Evolutionary conservation across 169 alveolate genomes (phyloP).

Genomic region (Cryptosporidium tyzzeri): DNA sequence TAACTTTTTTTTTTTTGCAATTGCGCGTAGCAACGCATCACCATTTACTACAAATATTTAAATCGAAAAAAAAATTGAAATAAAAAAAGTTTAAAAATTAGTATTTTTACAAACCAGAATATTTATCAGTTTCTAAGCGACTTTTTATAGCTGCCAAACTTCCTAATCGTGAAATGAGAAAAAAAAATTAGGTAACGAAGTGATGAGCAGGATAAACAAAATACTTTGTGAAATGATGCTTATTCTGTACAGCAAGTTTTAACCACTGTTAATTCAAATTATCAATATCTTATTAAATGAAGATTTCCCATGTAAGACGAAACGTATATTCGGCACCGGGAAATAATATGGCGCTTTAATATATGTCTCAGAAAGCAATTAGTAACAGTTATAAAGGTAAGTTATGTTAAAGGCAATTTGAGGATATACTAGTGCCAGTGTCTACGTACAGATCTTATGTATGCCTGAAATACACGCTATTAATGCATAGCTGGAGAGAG

Average conservation of each 20-base stretch:
- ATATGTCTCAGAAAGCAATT: constrained; percentile 37
- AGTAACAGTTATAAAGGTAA: background rate
- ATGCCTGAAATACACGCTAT: constrained; percentile 45
- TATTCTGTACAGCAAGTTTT: background rate
- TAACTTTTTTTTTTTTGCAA: background rate
- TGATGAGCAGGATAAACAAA: background rate
- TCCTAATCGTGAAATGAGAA: background rate
- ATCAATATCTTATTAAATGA: constrained; percentile 2
- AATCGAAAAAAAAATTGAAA: background rate
- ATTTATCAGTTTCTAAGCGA: background rate
- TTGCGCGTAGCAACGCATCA: background rate
- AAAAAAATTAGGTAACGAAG: too few relatives aligned
- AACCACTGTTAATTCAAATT: background rate
- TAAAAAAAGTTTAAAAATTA: too few relatives aligned
- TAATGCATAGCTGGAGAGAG: constrained; percentile 77
- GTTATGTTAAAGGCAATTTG: constrained; percentile 60
- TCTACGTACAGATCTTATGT: constrained; percentile 76
- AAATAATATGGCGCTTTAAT: constrained; percentile 15
- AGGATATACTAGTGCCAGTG: constrained; percentile 48
- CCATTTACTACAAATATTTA: background rate
- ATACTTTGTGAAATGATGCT: background rate
- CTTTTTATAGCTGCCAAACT: too few relatives aligned
- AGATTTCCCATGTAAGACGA: constrained; percentile 72
- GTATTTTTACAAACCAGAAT: background rate
- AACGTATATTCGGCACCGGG: constrained; percentile 52